phyloP scores from a whole-genome alignment of 164 flowering plant genomes.

The Nymphaea colorata region DNA sequence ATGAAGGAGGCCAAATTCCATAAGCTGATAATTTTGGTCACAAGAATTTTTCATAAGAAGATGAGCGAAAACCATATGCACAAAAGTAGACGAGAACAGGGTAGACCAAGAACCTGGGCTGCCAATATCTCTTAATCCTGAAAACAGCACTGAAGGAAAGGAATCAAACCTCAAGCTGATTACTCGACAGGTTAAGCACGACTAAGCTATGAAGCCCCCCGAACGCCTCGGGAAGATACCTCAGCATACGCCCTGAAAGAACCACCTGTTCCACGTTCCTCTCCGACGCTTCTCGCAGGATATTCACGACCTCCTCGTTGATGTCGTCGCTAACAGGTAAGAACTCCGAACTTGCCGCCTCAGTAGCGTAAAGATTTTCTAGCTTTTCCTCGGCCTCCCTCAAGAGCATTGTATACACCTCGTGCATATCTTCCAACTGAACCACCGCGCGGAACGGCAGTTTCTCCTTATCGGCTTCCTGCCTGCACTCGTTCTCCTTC shows the following conservation, averaged over 20 bases:
- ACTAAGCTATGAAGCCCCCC: constrained; percentile 45
- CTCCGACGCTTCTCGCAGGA: constrained; percentile 40
- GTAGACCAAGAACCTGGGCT: too few relatives aligned
- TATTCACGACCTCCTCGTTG: constrained; percentile 59
- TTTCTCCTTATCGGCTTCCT: constrained; percentile 50
- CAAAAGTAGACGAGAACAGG: too few relatives aligned
- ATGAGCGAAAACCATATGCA: too few relatives aligned
- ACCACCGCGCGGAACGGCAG: constrained; percentile 32
- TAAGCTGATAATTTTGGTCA: too few relatives aligned
- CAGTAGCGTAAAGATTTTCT: constrained; percentile 45
- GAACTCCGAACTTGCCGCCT: constrained; percentile 1
- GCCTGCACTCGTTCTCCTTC: constrained; percentile 26
- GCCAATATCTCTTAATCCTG: background rate
- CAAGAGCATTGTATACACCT: constrained; percentile 54
- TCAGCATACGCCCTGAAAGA: constrained; percentile 37
- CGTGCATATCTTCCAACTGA: constrained; percentile 74
- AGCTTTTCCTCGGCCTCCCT: constrained; percentile 63
- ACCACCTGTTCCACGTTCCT: constrained; percentile 44
- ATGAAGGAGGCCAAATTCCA: too few relatives aligned
- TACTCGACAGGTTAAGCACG: constrained; percentile 46
- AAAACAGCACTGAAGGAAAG: background rate
- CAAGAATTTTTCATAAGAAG: too few relatives aligned
- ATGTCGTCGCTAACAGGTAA: constrained; percentile 22
- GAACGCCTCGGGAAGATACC: constrained; percentile 73
- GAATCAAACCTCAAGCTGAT: constrained; percentile 60